Evolutionary conservation across 768 basidiomycete species (phyloP).

Genomic region (Hygrocybe punicea): DNA sequence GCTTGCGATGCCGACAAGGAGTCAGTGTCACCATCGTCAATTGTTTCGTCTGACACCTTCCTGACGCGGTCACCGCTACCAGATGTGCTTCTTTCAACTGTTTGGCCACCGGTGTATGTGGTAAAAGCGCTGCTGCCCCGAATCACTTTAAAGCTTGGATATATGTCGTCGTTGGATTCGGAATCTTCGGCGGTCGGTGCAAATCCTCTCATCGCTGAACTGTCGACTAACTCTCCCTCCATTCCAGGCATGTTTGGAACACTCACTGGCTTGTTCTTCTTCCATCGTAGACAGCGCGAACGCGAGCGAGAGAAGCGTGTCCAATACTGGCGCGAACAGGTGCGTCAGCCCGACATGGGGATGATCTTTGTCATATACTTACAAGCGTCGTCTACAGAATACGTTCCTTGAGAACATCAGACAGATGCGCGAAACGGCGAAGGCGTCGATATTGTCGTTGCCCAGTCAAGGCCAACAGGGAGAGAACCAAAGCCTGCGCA

Average conservation of each 20-base stretch:
- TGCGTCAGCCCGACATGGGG: constrained; percentile 19
- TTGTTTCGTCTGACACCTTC: not conserved
- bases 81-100: constrained; percentile 83
- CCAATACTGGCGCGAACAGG: constrained; percentile 90
- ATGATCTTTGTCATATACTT: too few species aligned
- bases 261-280: constrained; percentile 60
- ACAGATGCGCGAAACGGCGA: constrained; percentile 74
- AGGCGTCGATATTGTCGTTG: constrained; percentile 60
- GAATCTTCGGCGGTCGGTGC: constrained; percentile 66
- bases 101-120: constrained; percentile 57
- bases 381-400: constrained; percentile 56
- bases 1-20: constrained; percentile 55
- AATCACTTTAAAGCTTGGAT: constrained; percentile 65
- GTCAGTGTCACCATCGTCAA: constrained; percentile 27
- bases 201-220: not conserved
- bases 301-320: constrained; percentile 77
- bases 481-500: constrained; percentile 39
- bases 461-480: constrained; percentile 42
- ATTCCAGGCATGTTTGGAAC: constrained; percentile 69
- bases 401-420: constrained; percentile 77
- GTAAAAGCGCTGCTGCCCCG: constrained; percentile 53
- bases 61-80: not conserved
- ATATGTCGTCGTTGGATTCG: constrained; percentile 65
- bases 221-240: not conserved
- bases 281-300: constrained; percentile 71